phyloP scores from a whole-genome alignment of 75 land plant genomes.

The Isoetes taiwanensis region DNA sequence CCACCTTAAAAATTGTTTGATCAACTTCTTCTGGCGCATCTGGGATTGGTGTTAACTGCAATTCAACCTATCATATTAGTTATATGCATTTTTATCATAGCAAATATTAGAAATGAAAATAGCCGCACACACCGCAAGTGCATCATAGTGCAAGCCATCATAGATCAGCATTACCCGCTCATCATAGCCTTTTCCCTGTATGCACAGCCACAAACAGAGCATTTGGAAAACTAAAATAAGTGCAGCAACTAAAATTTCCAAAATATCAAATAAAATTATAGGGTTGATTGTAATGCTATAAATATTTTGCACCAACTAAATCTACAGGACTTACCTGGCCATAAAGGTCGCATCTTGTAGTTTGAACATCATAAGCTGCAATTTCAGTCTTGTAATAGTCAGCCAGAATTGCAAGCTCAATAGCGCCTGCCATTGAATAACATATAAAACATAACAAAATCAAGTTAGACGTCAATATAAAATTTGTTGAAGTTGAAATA shows the following conservation, averaged over 20 bases:
- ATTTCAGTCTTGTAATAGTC: constrained; percentile 94
- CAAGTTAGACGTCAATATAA: not conserved
- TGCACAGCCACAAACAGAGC: not conserved
- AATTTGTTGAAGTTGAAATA: no score
- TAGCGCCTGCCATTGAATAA: constrained; percentile 59
- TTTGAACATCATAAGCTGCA: constrained; percentile 97
- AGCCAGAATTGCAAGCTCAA: constrained; percentile 87
- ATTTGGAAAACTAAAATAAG: no score
- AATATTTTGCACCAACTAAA: not conserved
- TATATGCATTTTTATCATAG: not conserved
- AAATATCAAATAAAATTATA: no score
- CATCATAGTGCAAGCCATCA: constrained; percentile 98
- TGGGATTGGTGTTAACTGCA: constrained; percentile 76
- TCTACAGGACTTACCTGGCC: constrained; percentile 58
- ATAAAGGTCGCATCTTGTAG: constrained; percentile 87
- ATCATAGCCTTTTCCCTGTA: constrained; percentile 57
- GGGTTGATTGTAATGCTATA: not conserved
- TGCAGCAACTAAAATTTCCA: no score
- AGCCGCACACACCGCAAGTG: constrained; percentile 96
- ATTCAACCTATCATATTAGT: not conserved
- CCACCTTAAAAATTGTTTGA: constrained; percentile 72
- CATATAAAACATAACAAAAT: no score
- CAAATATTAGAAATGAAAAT: not conserved
- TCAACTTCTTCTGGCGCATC: constrained; percentile 96
- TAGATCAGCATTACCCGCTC: constrained; percentile 94